Percentiles rank a stretch among this genome's conserved stretches.
These are phyloP conservation scores for Phytopythium vexans DNA, from an alignment of 352 stramenopile species.

Conservation along the genomic window DNA sequence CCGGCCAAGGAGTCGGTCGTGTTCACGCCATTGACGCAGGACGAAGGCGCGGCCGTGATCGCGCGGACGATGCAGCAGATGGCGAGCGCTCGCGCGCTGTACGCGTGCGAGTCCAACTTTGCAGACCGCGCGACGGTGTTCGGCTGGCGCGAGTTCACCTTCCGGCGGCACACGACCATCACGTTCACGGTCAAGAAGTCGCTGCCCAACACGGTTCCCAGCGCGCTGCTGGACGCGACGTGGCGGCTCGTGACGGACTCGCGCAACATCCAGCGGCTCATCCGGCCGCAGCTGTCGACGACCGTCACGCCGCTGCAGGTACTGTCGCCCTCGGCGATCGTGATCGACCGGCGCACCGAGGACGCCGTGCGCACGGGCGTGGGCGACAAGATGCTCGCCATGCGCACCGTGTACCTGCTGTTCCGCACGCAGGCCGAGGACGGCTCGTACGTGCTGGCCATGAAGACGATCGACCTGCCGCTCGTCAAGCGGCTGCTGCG, in stretches of 20 bases:
- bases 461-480: constrained; percentile 62
- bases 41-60: constrained; percentile 26
- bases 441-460: constrained; percentile 32
- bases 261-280: constrained; percentile 22
- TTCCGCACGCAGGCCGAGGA: constrained; percentile 24
- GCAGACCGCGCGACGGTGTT: constrained; percentile 33
- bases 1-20: constrained; percentile 5
- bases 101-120: constrained; percentile 27
- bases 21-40: constrained; percentile 33
- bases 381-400: constrained; percentile 16
- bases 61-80: constrained; percentile 28
- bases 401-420: constrained; percentile 53
- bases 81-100: constrained; percentile 24
- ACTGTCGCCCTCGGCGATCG: constrained; percentile 32
- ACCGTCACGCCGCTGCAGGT: constrained; percentile 42
- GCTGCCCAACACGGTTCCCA: constrained; percentile 21
- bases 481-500: constrained; percentile 37
- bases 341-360: constrained; percentile 49
- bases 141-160: constrained; percentile 47
- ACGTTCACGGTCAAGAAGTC: constrained; percentile 49
- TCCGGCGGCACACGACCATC: constrained; percentile 32
- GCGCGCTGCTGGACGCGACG: constrained; percentile 22
- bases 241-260: constrained; percentile 43
- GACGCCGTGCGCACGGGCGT: constrained; percentile 20
- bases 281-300: constrained; percentile 32